Percentiles rank a stretch among this genome's conserved stretches.
phyloP scores from a whole-genome alignment of 192 early-diverging fungal genomes.

The Gryganskiella cystojenkinii region DNA sequence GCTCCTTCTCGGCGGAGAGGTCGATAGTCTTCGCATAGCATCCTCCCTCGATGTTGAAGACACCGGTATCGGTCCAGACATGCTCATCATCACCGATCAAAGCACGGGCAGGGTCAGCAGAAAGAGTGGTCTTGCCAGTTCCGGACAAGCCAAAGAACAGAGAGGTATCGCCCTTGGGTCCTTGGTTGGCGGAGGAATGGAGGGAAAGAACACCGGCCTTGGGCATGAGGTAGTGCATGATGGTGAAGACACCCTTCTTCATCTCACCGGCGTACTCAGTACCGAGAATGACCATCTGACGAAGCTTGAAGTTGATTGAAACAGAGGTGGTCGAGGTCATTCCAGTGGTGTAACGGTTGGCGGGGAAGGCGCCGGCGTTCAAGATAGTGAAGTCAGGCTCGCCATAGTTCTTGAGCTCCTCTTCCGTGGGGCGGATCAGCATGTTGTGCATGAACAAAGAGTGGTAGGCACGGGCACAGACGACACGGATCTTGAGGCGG shows the following conservation, averaged over 20 bases:
- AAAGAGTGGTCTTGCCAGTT: slow-evolving; percentile 98
- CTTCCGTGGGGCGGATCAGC: slow-evolving; percentile 93
- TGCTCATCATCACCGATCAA: slow-evolving; percentile 99
- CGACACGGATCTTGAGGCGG: slow-evolving; percentile 94
- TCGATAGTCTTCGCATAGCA: slow-evolving; percentile 99
- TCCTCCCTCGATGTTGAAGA: slow-evolving; percentile 99
- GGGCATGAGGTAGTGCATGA: slow-evolving; percentile 99
- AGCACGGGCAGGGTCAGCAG: slow-evolving; percentile 93
- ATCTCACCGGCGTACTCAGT: slow-evolving; percentile 99
- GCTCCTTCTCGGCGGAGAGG: slow-evolving; percentile 96
- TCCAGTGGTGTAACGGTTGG: slow-evolving; percentile 92
- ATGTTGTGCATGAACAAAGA: slow-evolving; percentile 99
- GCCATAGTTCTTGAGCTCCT: slow-evolving; percentile 93
- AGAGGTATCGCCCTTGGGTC: slow-evolving; percentile 89
- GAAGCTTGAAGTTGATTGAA: slow-evolving; percentile 91
- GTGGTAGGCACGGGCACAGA: slow-evolving; percentile 96
- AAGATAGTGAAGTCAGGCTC: slow-evolving; percentile 98
- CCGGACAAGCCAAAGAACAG: slow-evolving; percentile 98
- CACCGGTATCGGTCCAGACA: slow-evolving; percentile 94
- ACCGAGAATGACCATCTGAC: slow-evolving; percentile 98
- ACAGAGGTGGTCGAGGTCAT: slow-evolving; percentile 96
- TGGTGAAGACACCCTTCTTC: slow-evolving; percentile 99
- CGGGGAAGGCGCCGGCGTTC: slow-evolving; percentile 96
- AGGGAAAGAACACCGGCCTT: slow-evolving; percentile 89
- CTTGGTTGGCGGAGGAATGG: slow-evolving; percentile 97